Base-by-base conservation (phyloP, 2,329 filamentous ascomycete genomes). In the Penicillium capsulatum region DNA sequence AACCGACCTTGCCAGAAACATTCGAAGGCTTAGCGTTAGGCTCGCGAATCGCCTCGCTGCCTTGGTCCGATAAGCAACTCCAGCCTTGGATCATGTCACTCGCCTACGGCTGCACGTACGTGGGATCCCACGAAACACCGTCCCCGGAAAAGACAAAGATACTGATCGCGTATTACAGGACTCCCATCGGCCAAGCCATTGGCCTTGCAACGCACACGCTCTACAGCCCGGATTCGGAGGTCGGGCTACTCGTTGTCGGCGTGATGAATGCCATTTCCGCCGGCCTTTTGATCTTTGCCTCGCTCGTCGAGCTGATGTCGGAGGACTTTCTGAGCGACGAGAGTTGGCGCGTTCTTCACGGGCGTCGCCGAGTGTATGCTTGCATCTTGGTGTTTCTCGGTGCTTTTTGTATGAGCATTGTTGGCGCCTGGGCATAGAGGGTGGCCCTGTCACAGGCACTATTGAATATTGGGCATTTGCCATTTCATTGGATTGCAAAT, bases 241-340 rank as follows among this genome's bases (percentile, higher is more conserved):
- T 79, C 1, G 85, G 86, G 0, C 68, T 91, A 20, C 69, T 91
- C 9, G 78, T 90, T 58, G 85, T 90, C 2, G 86, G 86, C 10
- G 76, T 84, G 52, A 90, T 90, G 84, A 90, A 91, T 51, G 84
- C 84, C 34, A 82, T 91, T 26, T 87, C 83, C 0, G 79, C 82
- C n/a, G 86, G 86, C 0, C 69, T 91, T 27, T 64, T 91, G 24
- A 71, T 90, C 5, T 91, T 87, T 54, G 84, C 86, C 0, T 85
- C 84, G 0, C 66, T 91, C 15, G 84, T 91, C 1, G 84, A 91
- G 64, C 68, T 91, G 11, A 72, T 91, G 42, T 82, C 84, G 0
- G 85, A 90, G 60, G 86, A 91, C 57, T 90, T 90, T 47, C 59
- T 89, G 44, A 80, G 78, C 9, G 83, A 87, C 51, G 83, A 85